Evolutionary conservation across 2,329 filamentous ascomycete species (phyloP).

Genomic region (Neonectria hederae): DNA sequence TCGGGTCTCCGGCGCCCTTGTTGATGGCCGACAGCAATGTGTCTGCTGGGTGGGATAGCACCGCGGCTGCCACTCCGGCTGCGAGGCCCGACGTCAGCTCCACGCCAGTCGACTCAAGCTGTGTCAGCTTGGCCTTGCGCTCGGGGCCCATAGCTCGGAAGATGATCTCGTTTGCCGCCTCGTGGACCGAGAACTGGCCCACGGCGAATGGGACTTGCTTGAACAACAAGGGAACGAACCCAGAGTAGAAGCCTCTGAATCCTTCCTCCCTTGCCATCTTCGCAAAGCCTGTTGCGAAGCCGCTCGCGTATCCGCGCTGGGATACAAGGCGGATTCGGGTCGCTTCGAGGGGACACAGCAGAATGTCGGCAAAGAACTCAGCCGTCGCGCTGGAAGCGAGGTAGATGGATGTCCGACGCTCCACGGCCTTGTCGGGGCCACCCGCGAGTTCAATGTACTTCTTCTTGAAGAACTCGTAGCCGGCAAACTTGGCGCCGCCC

Average conservation of each 20-base stretch:
- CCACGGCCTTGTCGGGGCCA: conserved; percentile 56
- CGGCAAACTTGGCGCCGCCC: conserved; percentile 90
- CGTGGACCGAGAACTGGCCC: conserved; percentile 93
- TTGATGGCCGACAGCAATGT: conserved; percentile 65
- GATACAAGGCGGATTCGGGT: conserved; percentile 82
- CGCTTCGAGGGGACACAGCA: conserved; percentile 90
- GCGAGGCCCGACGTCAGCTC: conserved; percentile 88
- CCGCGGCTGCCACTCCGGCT: conserved; percentile 86
- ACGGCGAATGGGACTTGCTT: conserved; percentile 95
- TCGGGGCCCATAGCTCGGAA: conserved; percentile 73
- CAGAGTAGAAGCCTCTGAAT: conserved; percentile 86
- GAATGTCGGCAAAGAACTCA: conserved; percentile 79
- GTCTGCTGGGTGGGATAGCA: conserved; percentile 90
- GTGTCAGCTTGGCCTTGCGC: conserved; percentile 73
- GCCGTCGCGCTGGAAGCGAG: conserved; percentile 75
- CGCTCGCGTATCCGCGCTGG: conserved; percentile 79
- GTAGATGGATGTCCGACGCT: conserved; percentile 69
- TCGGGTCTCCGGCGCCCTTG: conserved; percentile 61
- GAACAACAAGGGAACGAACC: conserved; percentile 86
- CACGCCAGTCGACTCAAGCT: conserved; percentile 79
- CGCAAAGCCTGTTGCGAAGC: conserved; percentile 75
- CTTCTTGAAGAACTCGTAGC: conserved; percentile 96
- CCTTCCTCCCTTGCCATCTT: conserved; percentile 82
- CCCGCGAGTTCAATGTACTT: conserved; percentile 77
- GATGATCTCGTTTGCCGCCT: conserved; percentile 83